These are phyloP conservation scores for Pyrenula massariospora DNA, from an alignment of 495 filamentous ascomycete species.

Conservation along the genomic window DNA sequence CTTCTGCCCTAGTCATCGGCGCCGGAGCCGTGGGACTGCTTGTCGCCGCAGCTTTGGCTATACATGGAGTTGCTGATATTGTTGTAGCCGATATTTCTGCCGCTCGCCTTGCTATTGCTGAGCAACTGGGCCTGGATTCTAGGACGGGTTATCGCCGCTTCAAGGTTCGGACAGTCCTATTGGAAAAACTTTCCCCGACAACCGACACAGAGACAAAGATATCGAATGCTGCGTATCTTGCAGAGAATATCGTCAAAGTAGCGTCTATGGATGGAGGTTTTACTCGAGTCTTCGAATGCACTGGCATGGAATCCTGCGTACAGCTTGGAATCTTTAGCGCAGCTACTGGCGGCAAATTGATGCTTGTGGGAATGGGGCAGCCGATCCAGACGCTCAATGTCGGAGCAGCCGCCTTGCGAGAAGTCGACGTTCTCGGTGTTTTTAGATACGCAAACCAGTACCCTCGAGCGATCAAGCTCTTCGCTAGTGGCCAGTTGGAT, in stretches of 20 bases:
- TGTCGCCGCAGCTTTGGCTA: slow-evolving; percentile 47
- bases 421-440: slow-evolving; percentile 86
- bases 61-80: slow-evolving; percentile 59
- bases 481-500: slow-evolving; percentile 48
- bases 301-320: slow-evolving; percentile 75
- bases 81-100: slow-evolving; percentile 72
- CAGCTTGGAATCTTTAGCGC: slow-evolving; percentile 80
- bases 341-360: slow-evolving; percentile 64
- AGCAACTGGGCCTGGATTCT: slow-evolving; percentile 56
- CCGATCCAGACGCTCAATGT: slow-evolving; percentile 80
- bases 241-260: slow-evolving; percentile 32
- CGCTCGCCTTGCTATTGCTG: slow-evolving; percentile 60
- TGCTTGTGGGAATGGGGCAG: slow-evolving; percentile 91
- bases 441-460: slow-evolving; percentile 82
- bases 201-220: slow-evolving; percentile 18
- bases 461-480: slow-evolving; percentile 61
- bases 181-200: slow-evolving; percentile 21
- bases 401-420: slow-evolving; percentile 70
- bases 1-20: slow-evolving; percentile 62
- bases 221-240: slow-evolving; percentile 26
- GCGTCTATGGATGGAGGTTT: slow-evolving; percentile 47
- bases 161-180: slow-evolving; percentile 21
- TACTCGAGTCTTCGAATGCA: slow-evolving; percentile 80
- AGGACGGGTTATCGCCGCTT: slow-evolving; percentile 41
- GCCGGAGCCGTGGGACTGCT: slow-evolving; percentile 73